A percentile compares a stretch with the other conserved stretches of the same genome.
Evolutionary conservation across 495 filamentous ascomycete species (phyloP).

Genomic region (Parathielavia appendiculata): DNA sequence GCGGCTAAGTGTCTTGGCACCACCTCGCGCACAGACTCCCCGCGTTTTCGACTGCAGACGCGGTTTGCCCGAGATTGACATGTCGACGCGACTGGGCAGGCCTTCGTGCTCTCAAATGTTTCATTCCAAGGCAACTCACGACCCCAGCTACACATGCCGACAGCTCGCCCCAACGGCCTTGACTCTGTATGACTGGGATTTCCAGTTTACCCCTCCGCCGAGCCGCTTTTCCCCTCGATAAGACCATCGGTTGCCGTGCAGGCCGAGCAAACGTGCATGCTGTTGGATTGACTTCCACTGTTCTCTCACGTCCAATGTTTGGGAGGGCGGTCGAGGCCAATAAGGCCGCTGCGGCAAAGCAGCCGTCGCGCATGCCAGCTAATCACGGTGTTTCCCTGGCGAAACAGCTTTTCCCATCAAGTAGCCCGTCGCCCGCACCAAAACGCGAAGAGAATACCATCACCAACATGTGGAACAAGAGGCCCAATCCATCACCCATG

Average conservation of each 20-base stretch:
- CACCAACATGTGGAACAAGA: slow-evolving; percentile 25
- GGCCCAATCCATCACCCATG: background rate
- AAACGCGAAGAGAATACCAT: slow-evolving; percentile 29
- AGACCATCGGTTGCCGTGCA: slow-evolving; percentile 7
- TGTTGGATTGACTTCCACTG: slow-evolving; percentile 2
- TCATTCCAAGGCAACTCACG: background rate
- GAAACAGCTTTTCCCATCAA: slow-evolving; percentile 48
- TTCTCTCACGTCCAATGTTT: slow-evolving; percentile 22
- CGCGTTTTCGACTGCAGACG: slow-evolving; percentile 7
- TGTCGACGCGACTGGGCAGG: slow-evolving; percentile 16
- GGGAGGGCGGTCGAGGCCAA: slow-evolving; percentile 18
- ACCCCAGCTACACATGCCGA: background rate
- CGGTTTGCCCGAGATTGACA: slow-evolving; percentile 15
- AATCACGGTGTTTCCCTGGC: slow-evolving; percentile 28
- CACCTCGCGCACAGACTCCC: slow-evolving; percentile 7
- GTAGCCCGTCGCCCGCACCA: slow-evolving; percentile 33
- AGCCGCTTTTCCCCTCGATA: slow-evolving; percentile 19
- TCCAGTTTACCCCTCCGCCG: slow-evolving; percentile 24
- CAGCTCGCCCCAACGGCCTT: slow-evolving; percentile 12
- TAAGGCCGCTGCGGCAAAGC: slow-evolving; percentile 19
- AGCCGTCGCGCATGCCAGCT: slow-evolving; percentile 7
- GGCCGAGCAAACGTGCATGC: slow-evolving; percentile 7
- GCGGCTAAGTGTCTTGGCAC: background rate
- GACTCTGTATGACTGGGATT: slow-evolving; percentile 30
- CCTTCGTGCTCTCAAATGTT: background rate